Base-by-base conservation (phyloP, 495 filamentous ascomycete species). In the Podospora comata region DNA sequence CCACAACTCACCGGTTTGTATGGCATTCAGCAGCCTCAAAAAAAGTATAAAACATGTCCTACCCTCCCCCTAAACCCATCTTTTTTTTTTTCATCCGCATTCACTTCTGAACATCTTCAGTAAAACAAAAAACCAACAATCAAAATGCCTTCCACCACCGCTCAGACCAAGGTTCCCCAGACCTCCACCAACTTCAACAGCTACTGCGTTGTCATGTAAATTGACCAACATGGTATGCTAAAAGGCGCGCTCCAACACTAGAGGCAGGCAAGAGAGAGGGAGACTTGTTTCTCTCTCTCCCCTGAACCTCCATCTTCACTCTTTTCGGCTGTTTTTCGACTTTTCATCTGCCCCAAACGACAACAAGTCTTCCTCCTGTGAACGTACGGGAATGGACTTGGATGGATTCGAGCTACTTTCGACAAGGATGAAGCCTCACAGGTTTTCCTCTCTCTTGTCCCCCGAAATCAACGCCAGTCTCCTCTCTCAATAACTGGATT, bases 201-300 rank as follows among this genome's bases (percentile, higher is more conserved):
- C 72, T 77, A 76, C 75, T 79, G 77, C 73, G 75, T 77, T 70
- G 74, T 79, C 71, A 77, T 79, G 77, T 79, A 79, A 77, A 75
- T 76, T 63, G 61, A 63, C 61, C n/a, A 44, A 58, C 55, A 48
- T 18, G 55, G 55, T 58, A 48, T 26, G 55, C n/a, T 58, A 58
- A 58, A 58, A 19, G n/a, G 55, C n/a, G 55, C 55, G n/a, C 55
- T 26, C 55, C 23, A 58, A 15, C 23, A 48, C 39, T 48, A 48
- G 19, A 58, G 1, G 55, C 55, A 58, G 39, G 55, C 55, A 58
- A 6, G 55, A 58, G 55, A 20, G n/a, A 16, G 55, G 18, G 11
- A 56, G 15, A 20, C 55, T 26, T 58, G 55, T 58, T 58, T 58
- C 54, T 20, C n/a, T 58, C 55, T 58, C 55, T 48, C 39, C 13